Percentiles rank a stretch among this genome's conserved stretches.
Evolutionary conservation across 768 basidiomycete species (phyloP).

Genomic region (Lactifluus echinatus): DNA sequence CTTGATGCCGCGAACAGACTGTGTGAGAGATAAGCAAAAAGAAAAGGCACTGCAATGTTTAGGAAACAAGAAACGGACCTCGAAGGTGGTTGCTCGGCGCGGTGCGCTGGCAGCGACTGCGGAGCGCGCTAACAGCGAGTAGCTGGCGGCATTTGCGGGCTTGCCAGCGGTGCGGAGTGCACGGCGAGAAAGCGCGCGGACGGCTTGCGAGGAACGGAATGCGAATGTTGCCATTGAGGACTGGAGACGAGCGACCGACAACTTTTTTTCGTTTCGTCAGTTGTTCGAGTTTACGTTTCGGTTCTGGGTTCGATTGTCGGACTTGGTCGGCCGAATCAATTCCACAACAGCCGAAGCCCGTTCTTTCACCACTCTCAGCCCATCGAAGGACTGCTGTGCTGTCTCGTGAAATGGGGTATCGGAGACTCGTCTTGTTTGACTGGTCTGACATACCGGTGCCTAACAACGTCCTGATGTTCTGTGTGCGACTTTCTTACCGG

Average conservation of each 20-base stretch:
- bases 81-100: conserved; percentile 16
- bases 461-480: no score
- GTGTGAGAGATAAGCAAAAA: not conserved
- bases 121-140: conserved; percentile 46
- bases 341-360: no score
- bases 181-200: conserved; percentile 60
- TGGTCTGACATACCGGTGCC: no score
- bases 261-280: not conserved
- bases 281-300: not conserved
- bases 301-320: no score
- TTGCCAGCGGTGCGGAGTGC: conserved; percentile 42
- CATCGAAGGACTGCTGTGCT: no score
- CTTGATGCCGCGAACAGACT: conserved; percentile 77
- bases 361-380: no score
- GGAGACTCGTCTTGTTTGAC: no score
- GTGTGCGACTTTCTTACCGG: no score
- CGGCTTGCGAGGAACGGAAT: conserved; percentile 54
- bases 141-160: conserved; percentile 48
- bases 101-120: conserved; percentile 23
- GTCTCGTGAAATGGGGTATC: no score
- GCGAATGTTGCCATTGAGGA: conserved; percentile 53
- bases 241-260: not conserved
- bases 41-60: not conserved
- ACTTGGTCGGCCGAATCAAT: not conserved
- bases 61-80: not conserved